Conservation (phyloP, 1,284 basidiomycete genomes). For the Boletus semigastroideus region DNA sequence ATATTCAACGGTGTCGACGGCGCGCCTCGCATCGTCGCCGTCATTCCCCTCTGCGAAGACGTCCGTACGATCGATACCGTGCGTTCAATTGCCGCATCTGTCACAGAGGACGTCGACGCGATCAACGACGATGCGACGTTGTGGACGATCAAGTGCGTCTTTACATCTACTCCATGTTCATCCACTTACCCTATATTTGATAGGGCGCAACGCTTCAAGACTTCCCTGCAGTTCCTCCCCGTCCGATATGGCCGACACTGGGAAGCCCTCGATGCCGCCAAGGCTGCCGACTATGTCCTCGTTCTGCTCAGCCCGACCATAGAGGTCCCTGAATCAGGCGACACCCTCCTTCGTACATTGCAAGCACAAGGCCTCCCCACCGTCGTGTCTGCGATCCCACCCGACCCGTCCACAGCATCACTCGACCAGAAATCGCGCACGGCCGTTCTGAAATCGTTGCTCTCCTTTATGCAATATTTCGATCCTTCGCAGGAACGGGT, state of each 20-base stretch:
- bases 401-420: constrained; percentile 42
- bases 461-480: constrained; percentile 95
- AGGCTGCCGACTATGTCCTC: constrained; percentile 90
- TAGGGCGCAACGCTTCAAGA: constrained; percentile 86
- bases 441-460: constrained; percentile 78
- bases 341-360: constrained; percentile 85
- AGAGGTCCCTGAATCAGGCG: constrained; percentile 87
- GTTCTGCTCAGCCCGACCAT: constrained; percentile 78
- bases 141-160: constrained; percentile 66
- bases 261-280: constrained; percentile 81
- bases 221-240: constrained; percentile 83
- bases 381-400: constrained; percentile 62
- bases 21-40: constrained; percentile 76
- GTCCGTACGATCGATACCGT: constrained; percentile 55
- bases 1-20: constrained; percentile 78
- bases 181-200: constrained; percentile 10
- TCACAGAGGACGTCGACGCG: constrained; percentile 50
- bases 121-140: constrained; percentile 33
- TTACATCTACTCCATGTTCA: background rate
- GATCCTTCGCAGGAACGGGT: constrained; percentile 78
- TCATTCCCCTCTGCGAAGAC: constrained; percentile 76
- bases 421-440: constrained; percentile 62
- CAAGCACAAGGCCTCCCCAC: constrained; percentile 80
- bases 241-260: constrained; percentile 73
- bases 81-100: constrained; percentile 59